Evolutionary conservation across 768 basidiomycete species (phyloP), one percentile per base, ranked within the genome.

Genomic region (Postia placenta): DNA sequence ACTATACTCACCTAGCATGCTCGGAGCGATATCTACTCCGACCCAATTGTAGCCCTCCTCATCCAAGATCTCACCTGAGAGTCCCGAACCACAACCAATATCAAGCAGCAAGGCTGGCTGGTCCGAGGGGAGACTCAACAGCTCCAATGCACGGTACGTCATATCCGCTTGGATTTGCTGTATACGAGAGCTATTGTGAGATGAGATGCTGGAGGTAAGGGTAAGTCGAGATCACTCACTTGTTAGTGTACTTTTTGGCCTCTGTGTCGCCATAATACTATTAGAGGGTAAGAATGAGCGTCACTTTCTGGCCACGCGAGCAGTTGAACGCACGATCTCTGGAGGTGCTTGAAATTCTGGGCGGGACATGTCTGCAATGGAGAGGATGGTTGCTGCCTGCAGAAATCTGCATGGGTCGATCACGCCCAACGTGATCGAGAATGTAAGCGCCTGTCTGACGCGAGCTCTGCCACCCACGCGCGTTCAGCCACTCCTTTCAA

Each of bases 261-360:
- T 97, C 95, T 6, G 74, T 69, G 64, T 98, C 96, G 47, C 92
- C 93, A 79, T 99, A 99, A 65, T 95, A 98, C 95, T 98, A 56
- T 48, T 47, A 11, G 12, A 24, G 12, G 20, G 38, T 41, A 25
- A 19, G 24, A 24, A n/a, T n/a, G n/a, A n/a, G n/a, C n/a, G n/a
- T n/a, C n/a, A n/a, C n/a, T n/a, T n/a, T n/a, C 37, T 26, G 11
- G 46, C 3, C 42, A 14, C 14, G 42, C 42, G 38, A 39, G 7
- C 9, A 39, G 7, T 11, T 19, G 26, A 24, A 35, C 33, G 20
- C 70, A 95, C 95, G 50, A 99, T 74, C 64, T 82, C 78, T 17
- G 81, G 80, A 4, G 81, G 81, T 6, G 79, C 78, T 57, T 75
- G 71, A 45, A 80, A 72, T 60, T 83, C 81, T 11, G 81, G 81